Conservation (phyloP, 2,329 filamentous ascomycete species). For the Colletotrichum chlorophyti region DNA sequence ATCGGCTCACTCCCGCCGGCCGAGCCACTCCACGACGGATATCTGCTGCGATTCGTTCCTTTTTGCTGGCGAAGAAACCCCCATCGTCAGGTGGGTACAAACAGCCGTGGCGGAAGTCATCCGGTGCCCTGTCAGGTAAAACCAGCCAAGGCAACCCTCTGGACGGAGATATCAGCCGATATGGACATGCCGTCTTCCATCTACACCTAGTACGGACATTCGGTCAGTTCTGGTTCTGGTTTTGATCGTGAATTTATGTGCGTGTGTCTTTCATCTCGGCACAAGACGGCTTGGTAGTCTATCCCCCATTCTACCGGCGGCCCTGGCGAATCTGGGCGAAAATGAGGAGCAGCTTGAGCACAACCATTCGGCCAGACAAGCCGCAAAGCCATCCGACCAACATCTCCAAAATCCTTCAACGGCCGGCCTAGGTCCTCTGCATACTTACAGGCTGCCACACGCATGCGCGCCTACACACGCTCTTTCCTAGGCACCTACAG, state of each 20-base stretch:
- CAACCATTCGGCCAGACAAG: not conserved
- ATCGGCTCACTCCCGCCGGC: not conserved
- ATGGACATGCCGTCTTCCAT: not conserved
- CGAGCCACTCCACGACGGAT: not conserved
- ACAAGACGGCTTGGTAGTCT: too few species aligned
- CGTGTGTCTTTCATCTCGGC: too few species aligned
- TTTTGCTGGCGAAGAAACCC: not conserved
- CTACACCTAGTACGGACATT: too few species aligned
- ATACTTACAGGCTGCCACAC: not conserved
- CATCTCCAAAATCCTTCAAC: not conserved
- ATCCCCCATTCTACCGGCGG: too few species aligned
- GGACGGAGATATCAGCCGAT: not conserved
- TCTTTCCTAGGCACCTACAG: constrained; percentile 2
- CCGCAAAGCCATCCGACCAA: constrained; percentile 3
- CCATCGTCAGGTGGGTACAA: not conserved
- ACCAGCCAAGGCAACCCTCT: too few species aligned
- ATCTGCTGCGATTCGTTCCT: not conserved
- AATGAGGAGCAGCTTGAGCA: too few species aligned
- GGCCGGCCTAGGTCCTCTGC: not conserved
- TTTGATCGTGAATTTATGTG: too few species aligned
- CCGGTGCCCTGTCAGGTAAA: not conserved
- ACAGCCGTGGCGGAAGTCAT: not conserved
- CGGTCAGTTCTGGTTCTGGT: too few species aligned
- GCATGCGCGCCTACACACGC: too few species aligned
- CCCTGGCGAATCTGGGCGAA: too few species aligned